Evolutionary conservation across 1,139 yeast genomes (phyloP).

Genomic region (Geotrichum citri-aurantii): DNA sequence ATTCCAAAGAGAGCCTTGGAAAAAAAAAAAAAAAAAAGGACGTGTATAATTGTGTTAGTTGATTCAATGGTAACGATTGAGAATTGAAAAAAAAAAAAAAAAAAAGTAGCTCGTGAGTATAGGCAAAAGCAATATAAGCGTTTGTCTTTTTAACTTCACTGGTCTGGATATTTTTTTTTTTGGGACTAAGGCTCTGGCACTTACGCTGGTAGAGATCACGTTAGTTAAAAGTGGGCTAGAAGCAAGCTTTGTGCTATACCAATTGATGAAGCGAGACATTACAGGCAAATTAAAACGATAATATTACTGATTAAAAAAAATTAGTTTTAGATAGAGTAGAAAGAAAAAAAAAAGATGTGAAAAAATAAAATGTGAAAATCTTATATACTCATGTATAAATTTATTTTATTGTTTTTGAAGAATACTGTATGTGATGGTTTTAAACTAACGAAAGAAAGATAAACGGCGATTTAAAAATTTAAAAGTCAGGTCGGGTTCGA

Average conservation of each 20-base stretch:
- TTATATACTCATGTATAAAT: no score
- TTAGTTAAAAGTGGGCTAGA: slow-evolving; percentile 13
- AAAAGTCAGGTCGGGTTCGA: no score
- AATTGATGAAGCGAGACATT: slow-evolving; percentile 9
- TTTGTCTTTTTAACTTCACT: not conserved
- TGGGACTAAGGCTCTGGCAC: not conserved
- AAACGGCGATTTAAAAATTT: no score
- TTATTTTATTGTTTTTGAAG: no score
- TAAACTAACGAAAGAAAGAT: no score
- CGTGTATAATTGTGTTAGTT: not conserved
- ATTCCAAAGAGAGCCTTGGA: slow-evolving; percentile 8
- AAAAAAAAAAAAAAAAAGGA: not conserved
- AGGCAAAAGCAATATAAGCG: not conserved
- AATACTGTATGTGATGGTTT: no score
- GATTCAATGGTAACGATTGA: no score
- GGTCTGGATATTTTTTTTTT: not conserved
- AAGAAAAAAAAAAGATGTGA: no score
- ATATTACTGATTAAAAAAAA: no score
- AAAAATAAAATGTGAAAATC: no score
- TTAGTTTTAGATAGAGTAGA: no score
- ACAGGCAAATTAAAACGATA: no score
- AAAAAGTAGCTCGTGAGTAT: not conserved
- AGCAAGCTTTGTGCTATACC: slow-evolving; percentile 14
- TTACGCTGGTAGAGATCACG: slow-evolving; percentile 15
- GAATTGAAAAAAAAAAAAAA: not conserved